phyloP scores from a whole-genome alignment of 1,284 basidiomycete genomes.

The Puccinia triticina region DNA sequence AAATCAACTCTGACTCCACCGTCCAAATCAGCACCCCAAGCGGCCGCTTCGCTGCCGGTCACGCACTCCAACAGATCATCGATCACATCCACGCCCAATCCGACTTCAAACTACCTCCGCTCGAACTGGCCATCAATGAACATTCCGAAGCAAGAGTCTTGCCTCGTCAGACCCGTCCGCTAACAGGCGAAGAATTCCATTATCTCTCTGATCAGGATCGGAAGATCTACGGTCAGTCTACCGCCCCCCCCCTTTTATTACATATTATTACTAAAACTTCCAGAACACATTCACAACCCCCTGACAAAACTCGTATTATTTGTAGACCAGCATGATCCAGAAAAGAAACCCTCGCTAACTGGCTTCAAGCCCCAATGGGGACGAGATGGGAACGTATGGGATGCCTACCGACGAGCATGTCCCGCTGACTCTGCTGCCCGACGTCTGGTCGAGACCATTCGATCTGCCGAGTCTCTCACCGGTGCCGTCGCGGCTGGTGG shows the following conservation, averaged over 20 bases:
- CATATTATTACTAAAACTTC: background rate
- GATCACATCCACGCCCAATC: constrained; percentile 31
- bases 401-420: constrained; percentile 85
- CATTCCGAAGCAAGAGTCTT: constrained; percentile 88
- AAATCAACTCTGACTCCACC: constrained; percentile 65
- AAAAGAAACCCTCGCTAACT: constrained; percentile 58
- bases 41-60: constrained; percentile 71
- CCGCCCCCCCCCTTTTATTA: too few species aligned
- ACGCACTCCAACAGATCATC: constrained; percentile 42
- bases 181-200: constrained; percentile 63
- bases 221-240: constrained; percentile 5
- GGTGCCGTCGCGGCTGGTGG: constrained; percentile 48
- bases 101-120: constrained; percentile 57
- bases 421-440: constrained; percentile 76
- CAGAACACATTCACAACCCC: background rate
- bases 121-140: constrained; percentile 88
- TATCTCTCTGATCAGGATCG: constrained; percentile 30
- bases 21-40: constrained; percentile 34
- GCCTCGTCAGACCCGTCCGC: constrained; percentile 63
- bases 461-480: constrained; percentile 57
- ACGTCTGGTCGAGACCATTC: constrained; percentile 74
- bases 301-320: constrained; percentile 57
- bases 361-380: constrained; percentile 81
- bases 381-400: constrained; percentile 82
- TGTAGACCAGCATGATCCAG: constrained; percentile 54